Percentiles rank a stretch among this genome's conserved stretches.
These are phyloP conservation scores for Aspergillus unguis DNA, from an alignment of 2,329 filamentous ascomycete genomes.

Conservation along the genomic window DNA sequence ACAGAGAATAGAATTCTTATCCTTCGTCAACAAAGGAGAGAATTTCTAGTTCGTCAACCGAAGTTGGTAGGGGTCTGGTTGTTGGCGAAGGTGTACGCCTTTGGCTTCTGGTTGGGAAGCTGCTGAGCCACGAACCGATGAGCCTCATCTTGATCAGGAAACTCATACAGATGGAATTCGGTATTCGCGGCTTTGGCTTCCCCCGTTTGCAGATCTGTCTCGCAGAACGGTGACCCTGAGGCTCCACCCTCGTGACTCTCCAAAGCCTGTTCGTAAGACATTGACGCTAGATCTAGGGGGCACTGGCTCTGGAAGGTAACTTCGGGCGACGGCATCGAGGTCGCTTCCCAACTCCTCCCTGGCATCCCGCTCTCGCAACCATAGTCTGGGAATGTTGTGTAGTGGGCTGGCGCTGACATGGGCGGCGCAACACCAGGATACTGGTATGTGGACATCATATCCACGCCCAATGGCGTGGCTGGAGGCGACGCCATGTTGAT, in stretches of 20 bases:
- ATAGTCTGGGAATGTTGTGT: slow-evolving; percentile 43
- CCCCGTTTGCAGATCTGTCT: slow-evolving; percentile 26
- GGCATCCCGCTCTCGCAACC: slow-evolving; percentile 38
- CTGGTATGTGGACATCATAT: slow-evolving; percentile 38
- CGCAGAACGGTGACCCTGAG: slow-evolving; percentile 33
- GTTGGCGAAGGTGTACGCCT: slow-evolving; percentile 43
- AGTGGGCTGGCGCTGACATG: slow-evolving; percentile 44
- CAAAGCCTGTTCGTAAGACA: slow-evolving; percentile 36
- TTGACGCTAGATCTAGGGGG: slow-evolving; percentile 37
- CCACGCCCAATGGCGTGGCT: slow-evolving; percentile 39
- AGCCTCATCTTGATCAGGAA: slow-evolving; percentile 43
- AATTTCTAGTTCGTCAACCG: not conserved
- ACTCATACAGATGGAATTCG: slow-evolving; percentile 46
- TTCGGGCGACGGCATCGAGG: slow-evolving; percentile 42
- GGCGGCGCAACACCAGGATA: slow-evolving; percentile 39
- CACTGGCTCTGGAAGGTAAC: slow-evolving; percentile 32
- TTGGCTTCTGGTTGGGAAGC: slow-evolving; percentile 39
- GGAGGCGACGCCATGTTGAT: slow-evolving; percentile 45
- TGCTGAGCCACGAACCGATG: slow-evolving; percentile 43
- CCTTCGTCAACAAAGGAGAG: not conserved
- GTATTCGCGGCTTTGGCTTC: slow-evolving; percentile 33
- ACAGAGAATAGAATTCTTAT: not conserved
- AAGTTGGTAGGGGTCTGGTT: slow-evolving; percentile 43
- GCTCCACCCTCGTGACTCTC: slow-evolving; percentile 31
- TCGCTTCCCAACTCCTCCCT: slow-evolving; percentile 42